phyloP scores from a whole-genome alignment of 768 basidiomycete species.

The Termitomyces sp. region DNA sequence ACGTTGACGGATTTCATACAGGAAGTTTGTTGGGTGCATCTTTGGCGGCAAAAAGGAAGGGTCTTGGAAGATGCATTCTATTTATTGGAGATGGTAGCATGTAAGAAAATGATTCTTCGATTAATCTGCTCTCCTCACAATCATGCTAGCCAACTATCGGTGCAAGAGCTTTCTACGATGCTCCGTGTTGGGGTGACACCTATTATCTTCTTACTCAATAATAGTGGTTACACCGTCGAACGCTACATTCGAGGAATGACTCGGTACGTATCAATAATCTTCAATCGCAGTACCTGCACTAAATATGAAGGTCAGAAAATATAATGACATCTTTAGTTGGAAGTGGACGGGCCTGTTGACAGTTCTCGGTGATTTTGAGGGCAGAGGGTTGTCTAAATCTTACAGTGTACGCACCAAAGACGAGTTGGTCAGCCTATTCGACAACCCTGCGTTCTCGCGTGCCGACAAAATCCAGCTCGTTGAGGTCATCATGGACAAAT shows the following conservation, averaged over 20 bases:
- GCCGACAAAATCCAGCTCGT: constrained; percentile 75
- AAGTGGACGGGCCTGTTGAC: constrained; percentile 64
- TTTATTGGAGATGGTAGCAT: constrained; percentile 86
- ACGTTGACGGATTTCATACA: constrained; percentile 15
- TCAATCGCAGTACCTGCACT: not conserved
- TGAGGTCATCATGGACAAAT: constrained; percentile 72
- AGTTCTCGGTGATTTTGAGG: constrained; percentile 53
- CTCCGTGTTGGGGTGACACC: constrained; percentile 69
- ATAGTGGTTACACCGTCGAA: constrained; percentile 87
- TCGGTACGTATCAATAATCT: constrained; percentile 30
- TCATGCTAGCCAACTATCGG: constrained; percentile 59
- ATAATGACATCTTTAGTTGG: constrained; percentile 88
- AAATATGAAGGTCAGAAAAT: constrained; percentile 46
- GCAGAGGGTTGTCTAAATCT: constrained; percentile 47
- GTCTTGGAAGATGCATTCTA: constrained; percentile 67
- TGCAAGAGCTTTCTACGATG: constrained; percentile 87
- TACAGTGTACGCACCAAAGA: constrained; percentile 66
- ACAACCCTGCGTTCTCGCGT: constrained; percentile 55
- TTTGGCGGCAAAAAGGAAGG: constrained; percentile 70
- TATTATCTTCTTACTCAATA: constrained; percentile 82
- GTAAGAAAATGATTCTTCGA: constrained; percentile 38
- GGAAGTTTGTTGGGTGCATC: constrained; percentile 75
- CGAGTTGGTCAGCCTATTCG: constrained; percentile 68
- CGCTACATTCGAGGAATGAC: constrained; percentile 66
- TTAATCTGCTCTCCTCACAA: not conserved